Evolutionary conservation across 768 basidiomycete species (phyloP), one percentile per base, ranked within the genome.

Genomic region (Ephemerocybe angulata): DNA sequence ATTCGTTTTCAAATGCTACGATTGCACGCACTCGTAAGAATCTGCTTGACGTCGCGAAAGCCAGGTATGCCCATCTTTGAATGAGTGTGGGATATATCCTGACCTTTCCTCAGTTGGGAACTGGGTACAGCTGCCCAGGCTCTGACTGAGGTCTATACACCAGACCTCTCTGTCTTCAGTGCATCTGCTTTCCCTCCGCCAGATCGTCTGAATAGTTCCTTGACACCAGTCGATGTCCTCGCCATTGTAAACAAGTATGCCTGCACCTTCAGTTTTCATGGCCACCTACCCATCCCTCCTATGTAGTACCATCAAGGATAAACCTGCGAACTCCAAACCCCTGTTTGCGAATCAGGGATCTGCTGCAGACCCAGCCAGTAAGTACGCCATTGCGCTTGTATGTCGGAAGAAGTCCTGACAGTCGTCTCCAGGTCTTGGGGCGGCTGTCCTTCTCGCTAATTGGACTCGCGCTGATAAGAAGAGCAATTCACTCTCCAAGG

Each of bases 351-450:
- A 74, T 21, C 70, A 81, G 50, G 78, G 78, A 28, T 78, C 81
- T 28, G 82, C 79, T 4, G 84, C 77, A 0, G 86, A 87, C 60
- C 85, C 85, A 15, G 80, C 84, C 3, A 84, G 78, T 78, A 55
- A 44, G 74, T 66, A 17, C 42, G n/a, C n/a, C n/a, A n/a, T 57
- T 25, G 22, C 40, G 19, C 22, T 29, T 47, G 25, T 37, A 48
- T 46, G 37, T 31, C 51, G 37, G 40, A 52, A 25, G 22, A 41
- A 29, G 19, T 15, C n/a, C 10, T 27, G 27, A 44, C 13, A 24
- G 4, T 44, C n/a, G n/a, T n/a, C n/a, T 19, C 27, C 40, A 80
- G 79, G 79, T 54, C 63, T 84, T n/a, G 82, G 80, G 19, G 71
- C 76, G 12, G 72, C 82, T 5, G 78, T 83, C 30, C 69, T 80